Base-by-base conservation (phyloP, 805 yeast species). In the Candida michaelii region DNA sequence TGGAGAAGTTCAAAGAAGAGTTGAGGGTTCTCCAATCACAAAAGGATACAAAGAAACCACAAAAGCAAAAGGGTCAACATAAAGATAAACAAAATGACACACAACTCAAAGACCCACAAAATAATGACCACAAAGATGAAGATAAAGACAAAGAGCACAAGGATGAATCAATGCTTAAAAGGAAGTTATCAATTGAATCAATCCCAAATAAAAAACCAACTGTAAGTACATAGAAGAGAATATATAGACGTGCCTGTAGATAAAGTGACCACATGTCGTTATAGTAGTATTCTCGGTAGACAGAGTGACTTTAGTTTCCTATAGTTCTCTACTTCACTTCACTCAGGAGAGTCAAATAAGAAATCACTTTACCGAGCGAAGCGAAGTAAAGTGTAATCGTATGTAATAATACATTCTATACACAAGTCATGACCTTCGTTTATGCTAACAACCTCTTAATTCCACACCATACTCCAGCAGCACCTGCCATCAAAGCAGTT, bases 401-500 rank as follows among this genome's bases (percentile, higher is more conserved):
- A 21, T 5, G 34, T 27, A 17, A 37, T 37, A 14, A 37, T 37
- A 37, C 40, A 37, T 27, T 37, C 42, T 49, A 46, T 31, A 49
- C 52, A 49, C 46, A 50, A 46, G 23, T 42, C 30, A 27, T 46
- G 19, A 37, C 42, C 36, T 24, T 11, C 29, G n/a, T 13, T 42
- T 45, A 51, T 43, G 51, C 53, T 43, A 60, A 57, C 2, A 55
- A 48, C 44, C 62, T 64, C 71, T 91, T 91, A 57, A 85, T 59
- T 37, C 85, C 91, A 72, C 95, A 83, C 99, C 99, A 91, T 27
- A 80, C 81, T 49, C 85, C 96, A 40, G 97, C 95, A 48, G 85
- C 95, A 50, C 80, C 79, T n/a, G 96, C 87, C 82, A 82, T 83
- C 59, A 90, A 62, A 33, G 78, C 93, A 17, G 96, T 79, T 21